Conservation (phyloP, 2,329 filamentous ascomycete species). For the Beauveria australis region DNA sequence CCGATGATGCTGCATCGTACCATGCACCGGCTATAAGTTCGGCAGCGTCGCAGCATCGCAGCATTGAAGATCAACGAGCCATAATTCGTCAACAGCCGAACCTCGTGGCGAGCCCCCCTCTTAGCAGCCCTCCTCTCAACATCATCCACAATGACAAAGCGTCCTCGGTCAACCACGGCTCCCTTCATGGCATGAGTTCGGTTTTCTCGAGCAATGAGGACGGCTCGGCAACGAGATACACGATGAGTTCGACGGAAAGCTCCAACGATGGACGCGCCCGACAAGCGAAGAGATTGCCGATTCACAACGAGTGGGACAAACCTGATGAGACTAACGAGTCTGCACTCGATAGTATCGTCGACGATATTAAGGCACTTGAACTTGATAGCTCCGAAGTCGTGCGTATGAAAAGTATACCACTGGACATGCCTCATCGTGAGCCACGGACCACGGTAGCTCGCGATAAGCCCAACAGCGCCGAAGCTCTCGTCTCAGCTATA, state of each 20-base stretch:
- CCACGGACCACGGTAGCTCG: neutral
- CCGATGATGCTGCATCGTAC: neutral
- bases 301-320: neutral
- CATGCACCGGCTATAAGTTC: neutral
- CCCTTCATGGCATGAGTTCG: slow-evolving; percentile 11
- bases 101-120: neutral
- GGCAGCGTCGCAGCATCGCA: slow-evolving; percentile 12
- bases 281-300: neutral
- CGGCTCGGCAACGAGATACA: neutral
- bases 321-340: neutral
- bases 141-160: slow-evolving; percentile 6
- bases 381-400: neutral
- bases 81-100: neutral
- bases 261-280: neutral
- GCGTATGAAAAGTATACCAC: neutral
- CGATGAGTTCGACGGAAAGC: neutral
- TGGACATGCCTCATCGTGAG: slow-evolving; percentile 1
- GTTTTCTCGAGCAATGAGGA: neutral
- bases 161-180: slow-evolving; percentile 11
- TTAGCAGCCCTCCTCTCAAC: slow-evolving; percentile 4
- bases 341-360: neutral
- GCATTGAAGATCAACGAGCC: slow-evolving; percentile 10
- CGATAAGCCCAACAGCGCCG: neutral
- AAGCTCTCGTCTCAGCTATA: neutral
- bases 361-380: neutral